Evolutionary conservation across 2,329 filamentous ascomycete species (phyloP).

Genomic region (Aspergillus fischeri): DNA sequence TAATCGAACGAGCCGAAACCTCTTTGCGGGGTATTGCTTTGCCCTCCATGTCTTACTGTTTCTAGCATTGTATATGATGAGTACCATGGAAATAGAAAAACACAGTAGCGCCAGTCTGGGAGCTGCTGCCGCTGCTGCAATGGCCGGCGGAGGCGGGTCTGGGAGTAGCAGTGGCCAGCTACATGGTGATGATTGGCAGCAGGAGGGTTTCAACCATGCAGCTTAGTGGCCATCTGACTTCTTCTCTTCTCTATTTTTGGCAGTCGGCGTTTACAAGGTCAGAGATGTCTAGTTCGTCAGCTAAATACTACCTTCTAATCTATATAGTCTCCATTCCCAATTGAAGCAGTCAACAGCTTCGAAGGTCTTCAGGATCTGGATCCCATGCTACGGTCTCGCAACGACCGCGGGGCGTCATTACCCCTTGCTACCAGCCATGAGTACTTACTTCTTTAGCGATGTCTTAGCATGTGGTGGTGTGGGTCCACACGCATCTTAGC

Average conservation of each 20-base stretch:
- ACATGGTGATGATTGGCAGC: conserved; percentile 57
- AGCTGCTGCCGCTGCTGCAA: conserved; percentile 38
- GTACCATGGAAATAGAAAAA: conserved; percentile 61
- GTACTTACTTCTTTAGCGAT: background rate
- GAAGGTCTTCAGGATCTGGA: background rate
- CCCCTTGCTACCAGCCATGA: background rate
- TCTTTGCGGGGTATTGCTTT: conserved; percentile 90
- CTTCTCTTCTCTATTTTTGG: background rate
- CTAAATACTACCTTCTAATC: background rate
- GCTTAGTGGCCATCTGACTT: background rate
- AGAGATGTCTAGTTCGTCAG: background rate
- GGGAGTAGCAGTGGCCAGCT: conserved; percentile 24
- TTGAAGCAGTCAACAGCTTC: background rate
- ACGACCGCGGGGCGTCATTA: background rate
- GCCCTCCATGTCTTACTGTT: conserved; percentile 86
- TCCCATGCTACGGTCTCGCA: background rate
- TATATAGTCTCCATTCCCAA: background rate
- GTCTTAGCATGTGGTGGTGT: background rate
- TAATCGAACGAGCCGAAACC: conserved; percentile 82
- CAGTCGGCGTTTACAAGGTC: background rate
- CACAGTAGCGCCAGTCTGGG: conserved; percentile 54
- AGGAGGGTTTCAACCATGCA: conserved; percentile 53
- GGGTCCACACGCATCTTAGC: background rate
- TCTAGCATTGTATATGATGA: conserved; percentile 79
- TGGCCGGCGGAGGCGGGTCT: conserved; percentile 22